phyloP scores from a whole-genome alignment of 176 grass and related monocot species.

The Tillandsia leiboldiana region DNA sequence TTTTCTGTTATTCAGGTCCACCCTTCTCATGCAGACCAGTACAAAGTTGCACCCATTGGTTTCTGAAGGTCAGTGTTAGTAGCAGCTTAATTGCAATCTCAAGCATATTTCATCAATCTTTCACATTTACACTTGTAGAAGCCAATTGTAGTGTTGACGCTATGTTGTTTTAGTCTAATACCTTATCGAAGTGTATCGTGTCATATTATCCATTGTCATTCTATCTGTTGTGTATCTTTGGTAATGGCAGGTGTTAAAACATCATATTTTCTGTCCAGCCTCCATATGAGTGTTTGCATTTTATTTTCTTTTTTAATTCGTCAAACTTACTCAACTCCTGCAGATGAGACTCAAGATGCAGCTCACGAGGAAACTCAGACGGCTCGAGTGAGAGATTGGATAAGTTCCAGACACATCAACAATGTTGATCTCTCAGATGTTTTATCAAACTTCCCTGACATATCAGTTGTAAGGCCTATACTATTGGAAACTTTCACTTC shows the following conservation, averaged over 20 bases:
- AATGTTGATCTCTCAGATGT: conserved; percentile 60
- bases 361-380: conserved; percentile 63
- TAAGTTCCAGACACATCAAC: conserved; percentile 41
- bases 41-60: conserved; percentile 68
- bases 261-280: background rate
- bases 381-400: conserved; percentile 63
- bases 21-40: conserved; percentile 54
- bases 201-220: too few relatives aligned
- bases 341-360: conserved; percentile 94
- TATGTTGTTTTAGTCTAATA: too few relatives aligned
- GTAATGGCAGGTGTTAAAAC: too few relatives aligned
- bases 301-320: background rate
- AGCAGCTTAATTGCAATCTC: background rate
- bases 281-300: background rate
- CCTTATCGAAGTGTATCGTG: too few relatives aligned
- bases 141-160: too few relatives aligned
- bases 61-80: conserved; percentile 66
- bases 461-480: conserved; percentile 44
- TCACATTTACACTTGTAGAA: background rate
- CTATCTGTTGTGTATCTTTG: too few relatives aligned
- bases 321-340: background rate
- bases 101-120: background rate
- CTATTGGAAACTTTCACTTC: too few relatives aligned
- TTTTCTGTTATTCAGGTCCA: conserved; percentile 42
- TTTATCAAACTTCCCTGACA: conserved; percentile 62